Conservation (phyloP, 352 stramenopile species). For the Globisporangium yorkense region DNA sequence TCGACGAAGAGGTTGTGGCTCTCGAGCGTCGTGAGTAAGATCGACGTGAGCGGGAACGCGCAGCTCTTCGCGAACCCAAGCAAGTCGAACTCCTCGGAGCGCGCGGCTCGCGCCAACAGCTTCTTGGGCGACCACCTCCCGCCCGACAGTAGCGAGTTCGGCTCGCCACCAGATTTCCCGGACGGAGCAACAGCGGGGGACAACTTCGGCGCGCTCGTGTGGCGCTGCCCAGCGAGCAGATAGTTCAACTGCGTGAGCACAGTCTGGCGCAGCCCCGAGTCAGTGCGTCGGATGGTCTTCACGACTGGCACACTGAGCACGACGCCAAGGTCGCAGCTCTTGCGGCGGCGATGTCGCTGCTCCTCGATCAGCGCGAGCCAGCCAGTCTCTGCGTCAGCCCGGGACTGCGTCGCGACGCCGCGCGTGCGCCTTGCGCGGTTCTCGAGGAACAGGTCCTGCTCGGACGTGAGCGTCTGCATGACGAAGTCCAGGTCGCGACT, state of each 20-base stretch:
- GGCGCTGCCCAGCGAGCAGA: slow-evolving; percentile 15
- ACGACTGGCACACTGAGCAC: slow-evolving; percentile 10
- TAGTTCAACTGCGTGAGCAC: slow-evolving; percentile 48
- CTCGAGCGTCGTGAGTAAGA: slow-evolving; percentile 62
- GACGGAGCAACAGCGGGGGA: background rate
- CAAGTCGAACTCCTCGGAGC: slow-evolving; percentile 44
- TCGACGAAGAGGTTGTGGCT: slow-evolving; percentile 54
- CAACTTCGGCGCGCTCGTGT: background rate
- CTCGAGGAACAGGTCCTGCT: slow-evolving; percentile 57
- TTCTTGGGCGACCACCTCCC: slow-evolving; percentile 32
- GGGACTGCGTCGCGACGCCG: slow-evolving; percentile 12
- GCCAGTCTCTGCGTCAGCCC: slow-evolving; percentile 15
- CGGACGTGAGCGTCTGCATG: slow-evolving; percentile 55
- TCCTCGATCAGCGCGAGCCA: slow-evolving; percentile 57
- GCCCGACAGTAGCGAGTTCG: slow-evolving; percentile 4
- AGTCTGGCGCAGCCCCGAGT: slow-evolving; percentile 43
- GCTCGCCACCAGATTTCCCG: background rate
- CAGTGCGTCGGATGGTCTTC: slow-evolving; percentile 37
- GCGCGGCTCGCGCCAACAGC: slow-evolving; percentile 25
- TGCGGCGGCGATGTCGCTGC: slow-evolving; percentile 35
- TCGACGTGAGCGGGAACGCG: slow-evolving; percentile 46
- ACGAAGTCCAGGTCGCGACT: slow-evolving; percentile 54
- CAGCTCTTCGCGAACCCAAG: slow-evolving; percentile 41
- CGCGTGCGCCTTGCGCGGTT: slow-evolving; percentile 11
- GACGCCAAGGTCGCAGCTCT: slow-evolving; percentile 21